Base-by-base conservation (phyloP, 257 asterid species). In the Nicotiana tabacum region DNA sequence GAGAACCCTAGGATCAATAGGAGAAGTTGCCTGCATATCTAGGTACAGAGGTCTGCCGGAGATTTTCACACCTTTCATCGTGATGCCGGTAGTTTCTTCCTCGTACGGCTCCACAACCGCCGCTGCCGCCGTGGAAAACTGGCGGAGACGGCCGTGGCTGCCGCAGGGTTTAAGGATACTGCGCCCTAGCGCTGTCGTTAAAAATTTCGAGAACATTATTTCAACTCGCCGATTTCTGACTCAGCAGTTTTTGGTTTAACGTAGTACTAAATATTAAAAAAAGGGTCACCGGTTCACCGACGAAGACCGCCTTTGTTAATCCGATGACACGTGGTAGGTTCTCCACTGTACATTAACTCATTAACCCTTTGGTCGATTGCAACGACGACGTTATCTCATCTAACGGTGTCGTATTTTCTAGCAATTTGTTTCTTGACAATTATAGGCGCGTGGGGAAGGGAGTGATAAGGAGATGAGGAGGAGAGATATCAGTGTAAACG, bases 1-100 rank as follows among this genome's bases (percentile, higher is more conserved):
- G 5, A 96, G 92, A 3, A 96, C 98, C 48, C 99, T 82, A 10
- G 99, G 98, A 84, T 96, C 99, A 66, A 96, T 93, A 1, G 99
- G 99, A 3, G 99, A 93, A 0, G 98, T 96, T 6, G 99, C 98
- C 82, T 96, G 99, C 98, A 96, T 85, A 81, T 96, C 99, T 58
- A 96, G 97, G 87, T 96, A 96, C 24, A 96, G 92, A 4, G 99
- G 99, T 8, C 99, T 86, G 3, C 99, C 99, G 43, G 97, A 83
- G 72, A 96, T 96, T 88, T 91, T 93, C 2, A 96, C 99, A 5
- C 98, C 98, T 87, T 96, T 96, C 91, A 93, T 89, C 17, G 90
- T 81, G 18, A 96, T 84, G 6, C 96, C 98, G 24, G 77, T 67
- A 0, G 92, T 15, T 9, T 82, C 93, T 46, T 91, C 98, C 29